Evolutionary conservation across 768 basidiomycete species (phyloP).

Genomic region (Coprinopsis marcescibilis): DNA sequence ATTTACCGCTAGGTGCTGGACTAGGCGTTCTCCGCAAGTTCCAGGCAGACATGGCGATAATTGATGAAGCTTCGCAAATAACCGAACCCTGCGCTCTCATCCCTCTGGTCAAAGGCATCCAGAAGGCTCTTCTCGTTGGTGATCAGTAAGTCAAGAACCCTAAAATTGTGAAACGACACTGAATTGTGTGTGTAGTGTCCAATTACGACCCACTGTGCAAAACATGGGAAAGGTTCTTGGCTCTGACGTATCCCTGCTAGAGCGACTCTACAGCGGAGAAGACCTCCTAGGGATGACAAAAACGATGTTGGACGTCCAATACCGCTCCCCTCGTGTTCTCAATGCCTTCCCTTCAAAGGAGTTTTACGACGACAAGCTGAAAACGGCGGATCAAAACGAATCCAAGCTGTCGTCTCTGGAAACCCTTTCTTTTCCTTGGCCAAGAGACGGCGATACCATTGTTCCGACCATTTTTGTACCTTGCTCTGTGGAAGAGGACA

Average conservation of each 20-base stretch:
- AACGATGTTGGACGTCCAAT: slow-evolving; percentile 67
- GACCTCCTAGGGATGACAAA: slow-evolving; percentile 34
- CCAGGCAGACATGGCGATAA: slow-evolving; percentile 55
- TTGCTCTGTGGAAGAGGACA: slow-evolving; percentile 52
- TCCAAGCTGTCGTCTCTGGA: slow-evolving; percentile 37
- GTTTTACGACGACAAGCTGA: slow-evolving; percentile 37
- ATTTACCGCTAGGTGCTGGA: slow-evolving; percentile 37
- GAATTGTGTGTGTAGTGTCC: slow-evolving; percentile 42
- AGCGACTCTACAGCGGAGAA: slow-evolving; percentile 46
- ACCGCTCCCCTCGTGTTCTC: slow-evolving; percentile 54
- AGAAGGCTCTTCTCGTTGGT: slow-evolving; percentile 55
- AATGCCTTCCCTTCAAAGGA: slow-evolving; percentile 57
- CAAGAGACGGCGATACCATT: slow-evolving; percentile 24
- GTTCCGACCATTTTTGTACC: slow-evolving; percentile 55
- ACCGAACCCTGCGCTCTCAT: slow-evolving; percentile 63
- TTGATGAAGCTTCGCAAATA: slow-evolving; percentile 69
- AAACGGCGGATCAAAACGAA: slow-evolving; percentile 19
- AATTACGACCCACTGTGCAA: slow-evolving; percentile 59
- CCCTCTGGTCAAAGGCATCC: slow-evolving; percentile 59
- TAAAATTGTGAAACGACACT: background rate
- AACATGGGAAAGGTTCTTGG: slow-evolving; percentile 52
- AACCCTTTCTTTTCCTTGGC: slow-evolving; percentile 57
- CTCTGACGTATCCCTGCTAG: slow-evolving; percentile 57
- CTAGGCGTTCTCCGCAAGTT: slow-evolving; percentile 50
- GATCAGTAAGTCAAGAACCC: slow-evolving; percentile 51